Evolutionary conservation across 768 basidiomycete genomes (phyloP).

Genomic region (Collybia sp.): DNA sequence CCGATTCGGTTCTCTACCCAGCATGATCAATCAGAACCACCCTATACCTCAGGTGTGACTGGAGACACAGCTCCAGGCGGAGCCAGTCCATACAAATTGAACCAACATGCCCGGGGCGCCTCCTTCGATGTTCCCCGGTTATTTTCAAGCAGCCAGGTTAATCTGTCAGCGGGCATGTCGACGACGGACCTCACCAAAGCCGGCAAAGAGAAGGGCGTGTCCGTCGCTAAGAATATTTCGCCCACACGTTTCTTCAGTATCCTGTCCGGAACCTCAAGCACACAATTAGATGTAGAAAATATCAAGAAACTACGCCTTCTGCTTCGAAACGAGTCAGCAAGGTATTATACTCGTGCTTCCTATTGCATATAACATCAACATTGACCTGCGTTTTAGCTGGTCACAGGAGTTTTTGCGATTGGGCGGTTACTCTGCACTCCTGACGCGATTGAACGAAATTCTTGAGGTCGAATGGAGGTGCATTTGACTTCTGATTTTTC

Average conservation of each 20-base stretch:
- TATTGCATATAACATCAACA: neutral
- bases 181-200: slow-evolving; percentile 38
- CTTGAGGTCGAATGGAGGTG: slow-evolving; percentile 97
- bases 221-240: slow-evolving; percentile 45
- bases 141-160: slow-evolving; percentile 50
- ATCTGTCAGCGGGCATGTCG: slow-evolving; percentile 37
- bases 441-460: slow-evolving; percentile 85
- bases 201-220: slow-evolving; percentile 47
- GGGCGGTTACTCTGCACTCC: slow-evolving; percentile 82
- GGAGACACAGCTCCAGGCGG: slow-evolving; percentile 35
- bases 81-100: slow-evolving; percentile 34
- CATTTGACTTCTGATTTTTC: slow-evolving; percentile 17
- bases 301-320: slow-evolving; percentile 86
- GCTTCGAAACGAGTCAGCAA: slow-evolving; percentile 88
- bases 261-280: slow-evolving; percentile 63
- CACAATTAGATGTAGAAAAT: slow-evolving; percentile 75
- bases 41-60: slow-evolving; percentile 26
- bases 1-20: slow-evolving; percentile 40
- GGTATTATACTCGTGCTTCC: slow-evolving; percentile 33
- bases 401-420: slow-evolving; percentile 77
- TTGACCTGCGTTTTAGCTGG: slow-evolving; percentile 52
- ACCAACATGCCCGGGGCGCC: slow-evolving; percentile 49
- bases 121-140: slow-evolving; percentile 54
- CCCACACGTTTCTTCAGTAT: slow-evolving; percentile 66
- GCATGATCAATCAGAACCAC: slow-evolving; percentile 33